Base-by-base conservation (phyloP, 805 yeast species). In the Monosporozyma solicola region DNA sequence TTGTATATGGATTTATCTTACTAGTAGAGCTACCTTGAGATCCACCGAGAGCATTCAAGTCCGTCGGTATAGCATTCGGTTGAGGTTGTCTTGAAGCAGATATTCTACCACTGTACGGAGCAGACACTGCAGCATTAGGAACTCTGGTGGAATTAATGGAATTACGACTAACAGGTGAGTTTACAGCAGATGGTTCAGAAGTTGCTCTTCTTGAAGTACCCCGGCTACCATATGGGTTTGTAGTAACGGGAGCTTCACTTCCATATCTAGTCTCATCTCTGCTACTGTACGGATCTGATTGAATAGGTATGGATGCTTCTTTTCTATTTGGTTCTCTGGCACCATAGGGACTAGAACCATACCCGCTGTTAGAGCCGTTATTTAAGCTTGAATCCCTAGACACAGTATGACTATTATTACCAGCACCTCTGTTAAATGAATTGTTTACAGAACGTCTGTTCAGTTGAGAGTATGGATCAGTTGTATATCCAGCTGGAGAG, bases 1-100 rank as follows among this genome's bases (percentile, higher is more conserved):
- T 39, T 31, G 48, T 39, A 22, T 35, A 46, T 33, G 47, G 50
- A 43, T 50, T 51, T 10, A 15, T n/a, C 13, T 45, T 35, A 32
- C 37, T 37, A n/a, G 32, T 32, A 4, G 51, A n/a, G 15, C 20
- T 43, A 5, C 47, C 44, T 10, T 49, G 10, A 3, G 48, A 49
- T 7, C 41, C 51, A 16, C 15, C 37, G 6, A 20, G 35, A 9
- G 35, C 46, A 29, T 32, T 47, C 8, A 41, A 32, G 37, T 37
- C 22, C 8, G 49, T 43, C 15, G 50, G 51, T 3, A 48, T 48
- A 15, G 51, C 8, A n/a, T 20, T 20, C 24, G n/a, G 41, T 27
- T 6, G 24, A 3, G 49, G 6, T 11, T 8, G 41, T 7, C 43
- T 27, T 22, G 39, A 27, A 41, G 41, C 50, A 39, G 25, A 35